A percentile compares a stretch with the other conserved stretches of the same genome.
Conservation (phyloP, 331 rosid genomes). For the Malus hybrid region DNA sequence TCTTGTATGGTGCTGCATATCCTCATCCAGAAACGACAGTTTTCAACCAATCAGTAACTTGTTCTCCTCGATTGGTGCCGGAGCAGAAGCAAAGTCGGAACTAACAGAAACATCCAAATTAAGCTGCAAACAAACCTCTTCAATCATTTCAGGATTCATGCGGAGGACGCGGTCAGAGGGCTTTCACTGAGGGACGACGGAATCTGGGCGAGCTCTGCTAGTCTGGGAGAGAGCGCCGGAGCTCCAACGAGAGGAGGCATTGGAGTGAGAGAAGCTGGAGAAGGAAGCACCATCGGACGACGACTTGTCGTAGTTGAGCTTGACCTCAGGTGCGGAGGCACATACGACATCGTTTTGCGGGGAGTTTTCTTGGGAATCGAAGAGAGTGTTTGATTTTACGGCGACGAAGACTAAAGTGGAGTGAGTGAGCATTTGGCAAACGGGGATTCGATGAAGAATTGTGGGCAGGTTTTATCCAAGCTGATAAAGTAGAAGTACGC, state of each 20-base stretch:
- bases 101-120: slow-evolving; percentile 68
- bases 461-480: slow-evolving; percentile 56
- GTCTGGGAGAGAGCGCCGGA: slow-evolving; percentile 25
- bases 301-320: slow-evolving; percentile 19
- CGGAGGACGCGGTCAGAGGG: slow-evolving; percentile 83
- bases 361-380: neutral
- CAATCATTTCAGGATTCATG: slow-evolving; percentile 66
- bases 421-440: slow-evolving; percentile 23
- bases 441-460: slow-evolving; percentile 45
- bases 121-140: slow-evolving; percentile 63
- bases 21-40: too few relatives aligned
- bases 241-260: slow-evolving; percentile 46
- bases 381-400: neutral
- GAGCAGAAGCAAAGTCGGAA: slow-evolving; percentile 50
- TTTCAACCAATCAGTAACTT: too few relatives aligned
- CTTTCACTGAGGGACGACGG: slow-evolving; percentile 57
- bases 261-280: slow-evolving; percentile 19
- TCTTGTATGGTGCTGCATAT: too few relatives aligned
- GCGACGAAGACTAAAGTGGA: slow-evolving; percentile 1
- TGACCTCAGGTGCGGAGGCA: slow-evolving; percentile 73
- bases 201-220: slow-evolving; percentile 27
- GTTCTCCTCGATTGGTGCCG: slow-evolving; percentile 58
- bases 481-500: slow-evolving; percentile 70
- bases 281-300: slow-evolving; percentile 4
- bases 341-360: slow-evolving; percentile 71